phyloP scores from a whole-genome alignment of 305 asterid genomes.

The Fraxinus platypoda region DNA sequence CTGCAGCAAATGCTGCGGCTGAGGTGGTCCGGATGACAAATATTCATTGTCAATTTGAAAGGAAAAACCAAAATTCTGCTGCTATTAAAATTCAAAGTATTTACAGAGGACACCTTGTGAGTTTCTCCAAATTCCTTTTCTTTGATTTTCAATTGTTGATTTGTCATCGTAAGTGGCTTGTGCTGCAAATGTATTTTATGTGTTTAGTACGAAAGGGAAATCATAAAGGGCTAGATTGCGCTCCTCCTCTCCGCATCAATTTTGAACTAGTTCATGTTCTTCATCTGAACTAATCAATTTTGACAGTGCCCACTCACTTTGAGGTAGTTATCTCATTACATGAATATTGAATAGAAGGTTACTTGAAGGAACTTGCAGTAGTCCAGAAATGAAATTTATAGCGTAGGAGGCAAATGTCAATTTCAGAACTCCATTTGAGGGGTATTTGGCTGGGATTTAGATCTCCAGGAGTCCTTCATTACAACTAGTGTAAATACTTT shows the following conservation, averaged over 20 bases:
- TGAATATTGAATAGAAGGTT: not conserved
- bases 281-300: not conserved
- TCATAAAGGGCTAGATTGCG: not conserved
- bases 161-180: not conserved
- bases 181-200: not conserved
- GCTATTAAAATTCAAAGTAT: constrained; percentile 66
- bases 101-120: constrained; percentile 76
- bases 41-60: constrained; percentile 29
- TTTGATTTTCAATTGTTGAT: not conserved
- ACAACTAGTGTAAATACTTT: not conserved
- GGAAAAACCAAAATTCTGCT: constrained; percentile 30
- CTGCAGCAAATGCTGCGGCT: constrained; percentile 89
- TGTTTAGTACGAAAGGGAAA: not conserved
- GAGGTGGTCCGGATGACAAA: constrained; percentile 75
- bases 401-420: not conserved
- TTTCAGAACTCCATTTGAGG: not conserved
- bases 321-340: not conserved
- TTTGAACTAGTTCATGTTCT: not conserved
- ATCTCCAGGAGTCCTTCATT: not conserved
- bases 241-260: not conserved
- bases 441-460: not conserved
- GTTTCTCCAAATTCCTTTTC: constrained; percentile 24
- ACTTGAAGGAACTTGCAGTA: not conserved
- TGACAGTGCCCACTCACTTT: not conserved
- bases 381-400: not conserved